phyloP scores from a whole-genome alignment of 2,329 filamentous ascomycete species.

The Cercospora sojina region DNA sequence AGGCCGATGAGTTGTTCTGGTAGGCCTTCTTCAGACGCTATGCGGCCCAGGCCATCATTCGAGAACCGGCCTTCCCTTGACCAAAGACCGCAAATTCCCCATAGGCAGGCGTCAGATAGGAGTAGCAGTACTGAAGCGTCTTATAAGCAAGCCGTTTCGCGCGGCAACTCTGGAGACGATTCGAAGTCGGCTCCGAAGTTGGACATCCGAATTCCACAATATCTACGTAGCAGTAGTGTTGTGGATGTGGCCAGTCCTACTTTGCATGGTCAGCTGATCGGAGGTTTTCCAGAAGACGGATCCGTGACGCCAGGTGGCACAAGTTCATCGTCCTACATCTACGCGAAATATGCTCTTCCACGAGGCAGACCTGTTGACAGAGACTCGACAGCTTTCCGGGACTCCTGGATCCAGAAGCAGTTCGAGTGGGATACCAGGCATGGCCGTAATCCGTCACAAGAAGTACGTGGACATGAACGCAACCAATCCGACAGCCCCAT shows the following conservation, averaged over 20 bases:
- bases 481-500: slow-evolving; percentile 23
- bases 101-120: slow-evolving; percentile 29
- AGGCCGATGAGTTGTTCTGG: slow-evolving; percentile 75
- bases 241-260: slow-evolving; percentile 18
- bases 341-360: slow-evolving; percentile 80
- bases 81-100: slow-evolving; percentile 24
- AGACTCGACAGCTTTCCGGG: slow-evolving; percentile 60
- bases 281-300: slow-evolving; percentile 1
- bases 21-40: slow-evolving; percentile 39
- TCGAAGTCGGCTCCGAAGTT: slow-evolving; percentile 8
- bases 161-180: slow-evolving; percentile 44
- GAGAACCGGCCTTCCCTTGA: slow-evolving; percentile 36
- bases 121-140: slow-evolving; percentile 31
- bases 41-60: slow-evolving; percentile 38
- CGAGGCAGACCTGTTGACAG: slow-evolving; percentile 77
- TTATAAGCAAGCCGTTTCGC: slow-evolving; percentile 30
- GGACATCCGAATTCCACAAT: neutral
- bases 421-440: slow-evolving; percentile 59
- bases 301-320: slow-evolving; percentile 19
- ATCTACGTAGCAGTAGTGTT: neutral
- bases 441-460: slow-evolving; percentile 4
- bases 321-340: slow-evolving; percentile 69
- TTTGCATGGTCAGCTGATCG: slow-evolving; percentile 10
- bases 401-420: slow-evolving; percentile 48
- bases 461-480: slow-evolving; percentile 20